A percentile compares a stretch with the other conserved stretches of the same genome.
Evolutionary conservation across 2,329 filamentous ascomycete genomes (phyloP).

Genomic region (Microdochium nivale): DNA sequence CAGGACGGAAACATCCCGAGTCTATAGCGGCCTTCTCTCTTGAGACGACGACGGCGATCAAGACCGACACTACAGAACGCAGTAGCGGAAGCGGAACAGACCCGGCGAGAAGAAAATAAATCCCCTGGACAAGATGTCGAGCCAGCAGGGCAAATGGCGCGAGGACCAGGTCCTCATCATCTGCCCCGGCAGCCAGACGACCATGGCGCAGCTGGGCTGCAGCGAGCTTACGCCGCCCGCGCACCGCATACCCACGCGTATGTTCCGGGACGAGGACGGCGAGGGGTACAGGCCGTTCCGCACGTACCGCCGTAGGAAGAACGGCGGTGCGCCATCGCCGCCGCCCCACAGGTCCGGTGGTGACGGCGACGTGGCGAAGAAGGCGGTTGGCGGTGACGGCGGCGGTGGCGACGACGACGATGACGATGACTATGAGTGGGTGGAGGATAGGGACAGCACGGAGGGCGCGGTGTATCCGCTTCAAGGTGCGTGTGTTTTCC

Average conservation of each 20-base stretch:
- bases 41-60: neutral
- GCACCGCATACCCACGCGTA: conserved; percentile 80
- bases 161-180: conserved; percentile 62
- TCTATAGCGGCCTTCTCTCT: too few relatives aligned
- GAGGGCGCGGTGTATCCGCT: conserved; percentile 90
- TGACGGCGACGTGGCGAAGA: conserved; percentile 1
- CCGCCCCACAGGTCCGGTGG: neutral
- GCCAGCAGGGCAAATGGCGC: conserved; percentile 50
- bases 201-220: conserved; percentile 83
- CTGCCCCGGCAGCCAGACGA: conserved; percentile 79
- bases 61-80: too few relatives aligned
- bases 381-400: conserved; percentile 17
- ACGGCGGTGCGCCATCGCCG: conserved; percentile 3
- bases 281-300: conserved; percentile 66
- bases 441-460: conserved; percentile 80
- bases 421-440: conserved; percentile 60
- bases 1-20: too few relatives aligned
- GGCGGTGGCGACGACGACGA: conserved; percentile 31
- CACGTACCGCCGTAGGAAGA: conserved; percentile 58
- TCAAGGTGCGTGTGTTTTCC: conserved; percentile 31
- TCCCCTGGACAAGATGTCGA: conserved; percentile 36
- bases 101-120: conserved; percentile 1
- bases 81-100: too few relatives aligned
- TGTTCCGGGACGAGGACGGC: conserved; percentile 77
- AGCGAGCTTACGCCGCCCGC: conserved; percentile 87